Evolutionary conservation across 1,284 basidiomycete species (phyloP), one percentile per base, ranked within the genome.

Genomic region (Calocybe gambosa): DNA sequence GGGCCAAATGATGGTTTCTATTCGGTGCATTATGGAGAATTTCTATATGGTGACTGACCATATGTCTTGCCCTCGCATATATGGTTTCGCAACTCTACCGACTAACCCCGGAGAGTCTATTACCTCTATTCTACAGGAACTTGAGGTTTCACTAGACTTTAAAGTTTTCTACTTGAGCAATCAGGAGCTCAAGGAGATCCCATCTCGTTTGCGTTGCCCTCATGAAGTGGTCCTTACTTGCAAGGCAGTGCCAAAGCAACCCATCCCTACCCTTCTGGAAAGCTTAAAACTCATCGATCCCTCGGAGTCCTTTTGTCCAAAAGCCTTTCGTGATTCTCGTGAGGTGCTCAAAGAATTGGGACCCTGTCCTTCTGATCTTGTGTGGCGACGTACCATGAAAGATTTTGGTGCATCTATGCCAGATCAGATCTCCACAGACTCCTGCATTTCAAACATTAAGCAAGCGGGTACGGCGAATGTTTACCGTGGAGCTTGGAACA

Each of bases 281-380:
- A 58, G 66, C 41, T 53, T 73, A 42, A 63, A 60, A 42, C 58
- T 59, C 39, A 45, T 67, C 15, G 70, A 77, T 57, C 62, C 63
- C 3, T 58, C 60, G 31, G 70, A 70, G 46, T 46, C 55, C 3
- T 51, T 69, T 38, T 69, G 69, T 44, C 60, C 55, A 40, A 66
- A 62, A 23, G 58, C 75, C 36, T 75, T 76, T 56, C 66, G 58
- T 39, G 65, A 69, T 36, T 75, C 80, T 10, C 67, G 66, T 25
- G 60, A 65, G 50, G 70, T 70, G 16, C 59, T 75, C 28, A 55
- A 61, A 19, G 75, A 83, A 55, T 57, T 87, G 34, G 85, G 85
- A 5, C 53, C 71, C 21, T 85, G 78, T 52, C 83, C 80, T 41
- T 71, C 76, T 37, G 81, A 86, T 55, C 62, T 84, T 33, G 66